A percentile compares a stretch with the other conserved stretches of the same genome.
Conservation (phyloP, 1,284 basidiomycete genomes). For the Boletus smithii region DNA sequence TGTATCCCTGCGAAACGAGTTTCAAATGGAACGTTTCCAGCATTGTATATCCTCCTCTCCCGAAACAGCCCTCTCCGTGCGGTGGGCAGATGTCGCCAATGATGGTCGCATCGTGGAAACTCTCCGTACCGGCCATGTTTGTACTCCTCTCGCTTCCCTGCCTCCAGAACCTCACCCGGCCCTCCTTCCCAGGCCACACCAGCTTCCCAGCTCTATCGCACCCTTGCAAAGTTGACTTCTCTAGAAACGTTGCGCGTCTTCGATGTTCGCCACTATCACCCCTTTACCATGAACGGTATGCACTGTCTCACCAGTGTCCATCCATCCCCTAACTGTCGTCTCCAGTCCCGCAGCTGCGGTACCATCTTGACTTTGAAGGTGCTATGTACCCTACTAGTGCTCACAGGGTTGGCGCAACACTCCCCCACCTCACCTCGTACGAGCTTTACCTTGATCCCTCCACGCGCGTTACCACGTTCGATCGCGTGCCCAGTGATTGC, state of each 20-base stretch:
- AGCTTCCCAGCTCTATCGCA: slow-evolving; percentile 36
- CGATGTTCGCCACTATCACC: slow-evolving; percentile 27
- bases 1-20: slow-evolving; percentile 40
- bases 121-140: too few species aligned
- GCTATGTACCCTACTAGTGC: slow-evolving; percentile 36
- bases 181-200: slow-evolving; percentile 14
- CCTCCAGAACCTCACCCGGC: not conserved
- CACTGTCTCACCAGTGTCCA: not conserved
- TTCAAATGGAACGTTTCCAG: slow-evolving; percentile 36
- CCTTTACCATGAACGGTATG: slow-evolving; percentile 17
- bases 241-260: slow-evolving; percentile 40
- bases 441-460: slow-evolving; percentile 36
- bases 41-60: slow-evolving; percentile 20
- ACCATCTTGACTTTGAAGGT: slow-evolving; percentile 37
- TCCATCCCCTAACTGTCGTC: slow-evolving; percentile 4
- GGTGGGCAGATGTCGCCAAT: slow-evolving; percentile 41
- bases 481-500: slow-evolving; percentile 25
- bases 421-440: slow-evolving; percentile 31
- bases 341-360: slow-evolving; percentile 22
- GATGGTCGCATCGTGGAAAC: too few species aligned
- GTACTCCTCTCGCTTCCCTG: slow-evolving; percentile 9
- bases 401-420: not conserved
- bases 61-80: slow-evolving; percentile 24
- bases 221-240: slow-evolving; percentile 32
- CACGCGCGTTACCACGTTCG: slow-evolving; percentile 33